phyloP scores from a whole-genome alignment of 2,329 filamentous ascomycete species.

The Sporothrix euskadiensis region DNA sequence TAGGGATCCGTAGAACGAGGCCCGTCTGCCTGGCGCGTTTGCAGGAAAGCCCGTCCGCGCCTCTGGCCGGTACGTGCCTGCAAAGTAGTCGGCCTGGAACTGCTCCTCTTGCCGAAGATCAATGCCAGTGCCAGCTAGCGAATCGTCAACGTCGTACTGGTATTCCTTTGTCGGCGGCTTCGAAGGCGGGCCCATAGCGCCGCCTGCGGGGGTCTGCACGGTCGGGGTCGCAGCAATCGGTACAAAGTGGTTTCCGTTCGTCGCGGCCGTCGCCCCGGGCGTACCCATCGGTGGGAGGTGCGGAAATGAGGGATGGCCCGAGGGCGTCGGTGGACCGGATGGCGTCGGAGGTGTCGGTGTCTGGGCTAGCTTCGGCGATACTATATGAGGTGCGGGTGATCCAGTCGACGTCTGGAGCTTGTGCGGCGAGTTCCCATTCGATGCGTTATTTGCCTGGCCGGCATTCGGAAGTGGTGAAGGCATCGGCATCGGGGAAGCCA shows the following conservation, averaged over 20 bases:
- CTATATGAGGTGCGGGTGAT: conserved; percentile 23
- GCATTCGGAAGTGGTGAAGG: conserved; percentile 17
- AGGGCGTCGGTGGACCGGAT: conserved; percentile 27
- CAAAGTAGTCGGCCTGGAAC: conserved; percentile 69
- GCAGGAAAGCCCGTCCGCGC: conserved; percentile 56
- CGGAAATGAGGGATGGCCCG: conserved; percentile 24
- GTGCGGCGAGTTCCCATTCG: conserved; percentile 25
- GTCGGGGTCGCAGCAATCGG: conserved; percentile 23
- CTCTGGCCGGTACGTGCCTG: conserved; percentile 47
- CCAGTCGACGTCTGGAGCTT: conserved; percentile 21
- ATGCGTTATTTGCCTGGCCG: conserved; percentile 10
- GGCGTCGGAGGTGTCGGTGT: conserved; percentile 29
- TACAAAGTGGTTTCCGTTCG: conserved; percentile 25
- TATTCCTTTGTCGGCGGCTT: conserved; percentile 63
- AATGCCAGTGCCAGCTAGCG: conserved; percentile 80
- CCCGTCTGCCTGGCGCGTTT: conserved; percentile 56
- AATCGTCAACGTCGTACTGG: conserved; percentile 77
- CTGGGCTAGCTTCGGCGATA: conserved; percentile 26
- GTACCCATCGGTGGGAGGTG: conserved; percentile 21
- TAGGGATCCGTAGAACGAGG: conserved; percentile 65
- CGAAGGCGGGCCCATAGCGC: conserved; percentile 59
- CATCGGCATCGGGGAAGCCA: conserved; percentile 23
- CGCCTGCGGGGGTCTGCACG: conserved; percentile 37
- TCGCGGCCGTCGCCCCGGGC: background rate
- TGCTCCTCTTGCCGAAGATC: conserved; percentile 86